A percentile compares a stretch with the other conserved stretches of the same genome.
phyloP scores from a whole-genome alignment of 139 green algal genomes.

The Chlorella sp. region DNA sequence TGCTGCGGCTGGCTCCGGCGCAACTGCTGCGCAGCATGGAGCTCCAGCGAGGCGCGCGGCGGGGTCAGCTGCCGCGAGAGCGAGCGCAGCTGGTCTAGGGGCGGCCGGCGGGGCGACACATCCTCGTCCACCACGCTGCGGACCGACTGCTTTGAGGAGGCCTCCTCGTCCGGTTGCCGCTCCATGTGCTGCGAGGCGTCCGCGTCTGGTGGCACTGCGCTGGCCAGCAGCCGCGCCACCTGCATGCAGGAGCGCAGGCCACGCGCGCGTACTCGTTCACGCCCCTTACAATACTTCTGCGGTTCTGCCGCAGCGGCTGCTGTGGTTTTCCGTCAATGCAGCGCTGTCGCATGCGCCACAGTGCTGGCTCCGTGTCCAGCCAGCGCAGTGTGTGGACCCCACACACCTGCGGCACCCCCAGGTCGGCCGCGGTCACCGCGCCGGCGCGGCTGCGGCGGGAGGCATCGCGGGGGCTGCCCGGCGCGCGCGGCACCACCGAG shows the following conservation, averaged over 20 bases:
- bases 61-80: background rate
- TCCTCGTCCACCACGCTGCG: too few relatives aligned
- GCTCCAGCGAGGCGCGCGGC: background rate
- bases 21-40: background rate
- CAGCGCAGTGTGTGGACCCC: background rate
- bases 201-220: too few relatives aligned
- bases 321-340: background rate
- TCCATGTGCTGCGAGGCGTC: too few relatives aligned
- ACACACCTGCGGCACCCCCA: background rate
- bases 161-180: too few relatives aligned
- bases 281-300: too few relatives aligned
- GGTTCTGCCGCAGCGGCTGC: background rate
- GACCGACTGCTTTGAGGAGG: too few relatives aligned
- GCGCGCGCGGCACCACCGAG: background rate
- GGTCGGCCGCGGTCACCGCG: background rate
- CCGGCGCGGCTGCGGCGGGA: background rate
- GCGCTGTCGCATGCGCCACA: background rate
- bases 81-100: background rate
- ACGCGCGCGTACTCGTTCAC: too few relatives aligned
- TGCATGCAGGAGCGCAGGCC: too few relatives aligned
- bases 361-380: background rate
- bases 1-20: background rate
- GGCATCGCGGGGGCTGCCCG: too few relatives aligned
- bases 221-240: too few relatives aligned
- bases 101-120: too few relatives aligned